Conservation (phyloP, 2,329 filamentous ascomycete species). For the Bipolaris oryzae region DNA sequence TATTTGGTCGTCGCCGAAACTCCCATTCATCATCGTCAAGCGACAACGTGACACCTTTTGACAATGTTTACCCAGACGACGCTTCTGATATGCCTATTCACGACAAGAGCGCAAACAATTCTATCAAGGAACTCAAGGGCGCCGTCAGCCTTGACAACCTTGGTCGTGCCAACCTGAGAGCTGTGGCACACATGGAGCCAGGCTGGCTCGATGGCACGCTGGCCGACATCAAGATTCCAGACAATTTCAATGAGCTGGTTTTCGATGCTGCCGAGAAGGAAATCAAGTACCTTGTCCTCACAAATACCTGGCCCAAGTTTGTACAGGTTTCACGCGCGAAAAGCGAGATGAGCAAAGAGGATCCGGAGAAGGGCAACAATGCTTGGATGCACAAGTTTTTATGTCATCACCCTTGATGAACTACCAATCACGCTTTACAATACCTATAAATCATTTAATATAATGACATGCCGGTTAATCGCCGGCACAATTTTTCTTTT, state of each 20-base stretch:
- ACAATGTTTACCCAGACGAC: conserved; percentile 21
- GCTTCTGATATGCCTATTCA: conserved; percentile 22
- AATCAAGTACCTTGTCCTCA: conserved; percentile 46
- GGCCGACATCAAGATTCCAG: conserved; percentile 29
- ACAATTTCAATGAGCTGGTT: conserved; percentile 33
- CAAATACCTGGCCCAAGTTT: conserved; percentile 48
- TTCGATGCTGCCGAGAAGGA: conserved; percentile 41
- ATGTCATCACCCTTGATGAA: conserved; percentile 6
- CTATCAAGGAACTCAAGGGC: conserved; percentile 24
- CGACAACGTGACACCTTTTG: conserved; percentile 39
- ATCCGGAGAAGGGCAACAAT: conserved; percentile 19
- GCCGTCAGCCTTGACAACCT: conserved; percentile 33
- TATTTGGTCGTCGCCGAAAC: conserved; percentile 27
- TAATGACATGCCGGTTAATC: neutral
- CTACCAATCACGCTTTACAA: neutral
- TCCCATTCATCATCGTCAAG: conserved; percentile 24
- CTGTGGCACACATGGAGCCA: conserved; percentile 30
- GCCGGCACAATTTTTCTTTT: neutral
- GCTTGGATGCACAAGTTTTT: conserved; percentile 15
- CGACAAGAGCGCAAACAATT: conserved; percentile 19
- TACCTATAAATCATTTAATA: conserved; percentile 5
- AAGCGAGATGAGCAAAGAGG: conserved; percentile 25
- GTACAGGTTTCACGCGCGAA: conserved; percentile 35
- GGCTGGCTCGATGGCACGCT: conserved; percentile 26
- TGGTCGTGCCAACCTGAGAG: conserved; percentile 38